Percentiles rank a stretch among this genome's conserved stretches.
These are phyloP conservation scores for Taphrina flavorubra DNA, from an alignment of 1,139 yeast species.

Conservation along the genomic window DNA sequence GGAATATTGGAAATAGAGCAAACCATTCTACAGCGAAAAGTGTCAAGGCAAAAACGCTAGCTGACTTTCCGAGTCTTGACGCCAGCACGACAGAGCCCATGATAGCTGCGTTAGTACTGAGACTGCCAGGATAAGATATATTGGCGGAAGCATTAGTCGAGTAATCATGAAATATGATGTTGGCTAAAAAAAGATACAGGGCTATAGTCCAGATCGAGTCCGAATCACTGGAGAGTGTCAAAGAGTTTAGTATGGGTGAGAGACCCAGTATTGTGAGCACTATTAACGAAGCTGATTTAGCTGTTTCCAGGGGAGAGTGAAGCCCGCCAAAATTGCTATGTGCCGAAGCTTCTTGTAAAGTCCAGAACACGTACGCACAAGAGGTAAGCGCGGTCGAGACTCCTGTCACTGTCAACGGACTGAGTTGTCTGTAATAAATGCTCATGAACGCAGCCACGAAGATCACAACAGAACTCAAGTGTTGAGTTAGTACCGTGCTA, in stretches of 20 bases:
- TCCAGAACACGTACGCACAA: constrained; percentile 54
- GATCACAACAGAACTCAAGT: constrained; percentile 64
- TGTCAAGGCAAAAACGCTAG: constrained; percentile 81
- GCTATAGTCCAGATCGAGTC: constrained; percentile 96
- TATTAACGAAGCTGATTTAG: constrained; percentile 71
- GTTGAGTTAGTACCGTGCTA: constrained; percentile 70
- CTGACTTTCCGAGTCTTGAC: constrained; percentile 73
- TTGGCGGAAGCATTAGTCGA: constrained; percentile 45
- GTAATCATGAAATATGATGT: constrained; percentile 72
- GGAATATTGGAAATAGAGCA: constrained; percentile 74
- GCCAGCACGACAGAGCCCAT: constrained; percentile 90
- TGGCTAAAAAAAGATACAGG: constrained; percentile 72
- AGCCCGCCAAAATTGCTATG: constrained; percentile 44
- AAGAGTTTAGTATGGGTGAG: constrained; percentile 86
- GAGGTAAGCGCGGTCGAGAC: constrained; percentile 52
- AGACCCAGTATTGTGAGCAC: constrained; percentile 73
- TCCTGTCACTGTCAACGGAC: constrained; percentile 51
- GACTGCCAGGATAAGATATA: constrained; percentile 58
- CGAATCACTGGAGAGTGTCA: constrained; percentile 85
- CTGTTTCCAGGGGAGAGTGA: constrained; percentile 48
- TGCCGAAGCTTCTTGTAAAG: constrained; percentile 35
- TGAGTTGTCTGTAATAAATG: constrained; percentile 51
- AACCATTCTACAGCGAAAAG: constrained; percentile 73
- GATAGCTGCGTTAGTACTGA: constrained; percentile 81
- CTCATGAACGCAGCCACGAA: constrained; percentile 68